Evolutionary conservation across 2,329 filamentous ascomycete genomes (phyloP), one percentile per base, ranked within the genome.

Genomic region (Colletotrichum noveboracense): DNA sequence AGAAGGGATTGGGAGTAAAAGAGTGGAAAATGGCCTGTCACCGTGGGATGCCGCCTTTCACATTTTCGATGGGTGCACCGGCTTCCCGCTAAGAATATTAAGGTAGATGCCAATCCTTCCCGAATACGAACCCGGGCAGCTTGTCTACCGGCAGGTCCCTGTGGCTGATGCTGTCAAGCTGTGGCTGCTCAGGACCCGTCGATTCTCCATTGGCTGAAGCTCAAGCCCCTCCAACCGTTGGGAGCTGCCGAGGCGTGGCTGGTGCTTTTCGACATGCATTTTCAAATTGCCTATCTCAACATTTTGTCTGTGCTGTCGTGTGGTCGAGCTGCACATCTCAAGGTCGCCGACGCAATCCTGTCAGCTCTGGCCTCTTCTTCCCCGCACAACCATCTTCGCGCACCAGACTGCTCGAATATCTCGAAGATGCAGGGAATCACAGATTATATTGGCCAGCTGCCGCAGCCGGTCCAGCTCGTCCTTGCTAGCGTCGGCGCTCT

Each of bases 401-500:
- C 24, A 38, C n/a, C 9, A 21, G 21, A 62, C 36, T 24, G 32
- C 28, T 48, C 30, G 28, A 61, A 60, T 16, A 32, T 77, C 56
- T 65, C 21, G 4, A 66, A 18, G n/a, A 76, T 76, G 74, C 28
- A 52, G 12, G 71, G 52, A 43, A n/a, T 86, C 21, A 79, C 79
- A 28, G 78, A 85, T 9, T 70, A 81, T n/a, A 79, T 87, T 77
- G 82, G 76, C 34, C 78, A 82, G 12, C 79, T 91, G 38, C 90
- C 89, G 38, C 86, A 86, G 78, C 79, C 83, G 34, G 84, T 86
- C 18, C 86, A 88, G 76, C 86, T 86, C 81, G 86, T 85, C 24
- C 82, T 92, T 64, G 88, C 88, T 65, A 88, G 85, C 43, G 77
- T 93, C 67, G 94, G 94, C 65, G 90, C 90, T 70, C 82, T 94